A percentile compares a stretch with the other conserved stretches of the same genome.
phyloP scores from a whole-genome alignment of 176 grass and related monocot genomes.

The Carex kokanica region DNA sequence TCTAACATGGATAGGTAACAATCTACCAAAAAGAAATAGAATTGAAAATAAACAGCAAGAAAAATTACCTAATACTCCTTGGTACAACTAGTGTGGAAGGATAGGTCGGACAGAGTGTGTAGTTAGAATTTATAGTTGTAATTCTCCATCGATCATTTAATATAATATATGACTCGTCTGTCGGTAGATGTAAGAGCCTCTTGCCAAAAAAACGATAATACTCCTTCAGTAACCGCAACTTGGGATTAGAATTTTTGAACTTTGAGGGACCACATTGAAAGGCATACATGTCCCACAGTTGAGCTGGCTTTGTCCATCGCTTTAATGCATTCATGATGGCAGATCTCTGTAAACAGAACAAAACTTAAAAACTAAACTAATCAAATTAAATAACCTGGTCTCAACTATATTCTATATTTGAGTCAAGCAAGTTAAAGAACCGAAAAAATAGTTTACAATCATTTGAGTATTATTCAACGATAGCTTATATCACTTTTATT shows the following conservation, averaged over 20 bases:
- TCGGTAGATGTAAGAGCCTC: conserved; percentile 32
- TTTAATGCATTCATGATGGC: conserved; percentile 65
- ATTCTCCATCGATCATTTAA: conserved; percentile 71
- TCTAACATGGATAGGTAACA: neutral
- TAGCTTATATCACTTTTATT: neutral
- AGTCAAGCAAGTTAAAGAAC: conserved; percentile 8
- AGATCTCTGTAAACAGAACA: conserved; percentile 63
- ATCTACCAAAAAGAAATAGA: conserved; percentile 2
- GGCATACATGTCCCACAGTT: conserved; percentile 77
- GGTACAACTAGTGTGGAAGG: conserved; percentile 79
- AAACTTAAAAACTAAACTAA: conserved; percentile 29
- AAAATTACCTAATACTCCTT: conserved; percentile 70
- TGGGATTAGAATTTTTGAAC: conserved; percentile 67
- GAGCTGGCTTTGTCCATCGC: conserved; percentile 59
- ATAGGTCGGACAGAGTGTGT: conserved; percentile 90
- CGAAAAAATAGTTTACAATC: neutral
- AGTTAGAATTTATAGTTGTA: conserved; percentile 67
- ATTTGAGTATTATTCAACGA: neutral
- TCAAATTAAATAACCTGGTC: conserved; percentile 5
- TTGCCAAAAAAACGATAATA: conserved; percentile 69
- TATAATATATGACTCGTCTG: conserved; percentile 35
- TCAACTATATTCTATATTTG: conserved; percentile 9
- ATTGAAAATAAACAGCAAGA: conserved; percentile 28
- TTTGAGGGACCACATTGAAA: conserved; percentile 72
- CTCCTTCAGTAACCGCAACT: conserved; percentile 64